Conservation (phyloP, 805 yeast genomes). For the Pichia insulana region DNA sequence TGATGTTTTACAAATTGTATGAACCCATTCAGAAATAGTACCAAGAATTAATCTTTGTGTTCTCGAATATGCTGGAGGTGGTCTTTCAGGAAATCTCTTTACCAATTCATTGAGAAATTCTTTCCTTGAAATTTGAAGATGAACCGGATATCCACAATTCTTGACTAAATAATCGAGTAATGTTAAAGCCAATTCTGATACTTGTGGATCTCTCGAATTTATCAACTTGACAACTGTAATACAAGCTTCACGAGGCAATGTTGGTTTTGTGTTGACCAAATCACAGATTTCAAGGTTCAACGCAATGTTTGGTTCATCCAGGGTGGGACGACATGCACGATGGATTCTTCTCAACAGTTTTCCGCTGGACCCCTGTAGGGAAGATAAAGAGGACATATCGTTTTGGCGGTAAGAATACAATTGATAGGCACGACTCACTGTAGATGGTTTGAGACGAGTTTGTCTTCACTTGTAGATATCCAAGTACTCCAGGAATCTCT, state of each 20-base stretch:
- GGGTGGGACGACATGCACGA: conserved; percentile 80
- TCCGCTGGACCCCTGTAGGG: conserved; percentile 30
- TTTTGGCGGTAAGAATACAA: neutral
- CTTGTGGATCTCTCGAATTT: conserved; percentile 76
- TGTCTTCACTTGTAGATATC: no score
- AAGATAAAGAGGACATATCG: conserved; percentile 24
- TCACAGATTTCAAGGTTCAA: conserved; percentile 91
- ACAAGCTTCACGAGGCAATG: conserved; percentile 87
- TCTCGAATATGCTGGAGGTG: conserved; percentile 76
- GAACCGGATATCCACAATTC: conserved; percentile 97
- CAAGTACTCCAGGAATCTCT: no score
- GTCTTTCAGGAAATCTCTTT: conserved; percentile 87
- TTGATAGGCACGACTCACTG: neutral
- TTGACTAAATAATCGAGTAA: conserved; percentile 83
- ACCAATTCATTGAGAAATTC: conserved; percentile 92
- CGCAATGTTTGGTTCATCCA: conserved; percentile 80
- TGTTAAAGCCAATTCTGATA: conserved; percentile 66
- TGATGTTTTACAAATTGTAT: conserved; percentile 84
- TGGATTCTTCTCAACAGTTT: conserved; percentile 31
- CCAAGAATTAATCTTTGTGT: conserved; percentile 80
- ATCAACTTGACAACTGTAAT: conserved; percentile 73
- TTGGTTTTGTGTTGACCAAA: conserved; percentile 81
- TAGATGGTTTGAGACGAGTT: neutral
- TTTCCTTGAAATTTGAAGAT: conserved; percentile 86
- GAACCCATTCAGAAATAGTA: conserved; percentile 95